These are phyloP conservation scores for Scytalidium sp. DNA, from an alignment of 2,329 filamentous ascomycete species.

Conservation along the genomic window DNA sequence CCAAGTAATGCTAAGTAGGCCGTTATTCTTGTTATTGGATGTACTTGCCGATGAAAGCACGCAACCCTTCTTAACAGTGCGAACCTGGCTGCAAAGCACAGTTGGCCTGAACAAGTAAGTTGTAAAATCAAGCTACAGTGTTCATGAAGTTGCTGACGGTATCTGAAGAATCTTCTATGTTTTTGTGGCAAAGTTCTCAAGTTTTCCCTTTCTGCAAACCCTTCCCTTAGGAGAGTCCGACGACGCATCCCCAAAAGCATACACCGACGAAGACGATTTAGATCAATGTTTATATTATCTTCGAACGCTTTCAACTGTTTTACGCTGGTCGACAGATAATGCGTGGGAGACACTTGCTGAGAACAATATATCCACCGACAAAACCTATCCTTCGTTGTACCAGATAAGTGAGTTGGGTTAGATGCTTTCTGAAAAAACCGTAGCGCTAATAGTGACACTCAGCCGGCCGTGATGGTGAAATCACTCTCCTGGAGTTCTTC, in stretches of 20 bases:
- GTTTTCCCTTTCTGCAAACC: conserved; percentile 49
- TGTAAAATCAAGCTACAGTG: not conserved
- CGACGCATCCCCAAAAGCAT: conserved; percentile 27
- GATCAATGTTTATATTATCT: conserved; percentile 78
- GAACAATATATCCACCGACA: conserved; percentile 49
- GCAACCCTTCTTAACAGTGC: conserved; percentile 73
- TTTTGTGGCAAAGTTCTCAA: conserved; percentile 55
- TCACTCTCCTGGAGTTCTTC: conserved; percentile 66
- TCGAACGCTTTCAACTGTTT: conserved; percentile 68
- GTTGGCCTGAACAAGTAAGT: conserved; percentile 60
- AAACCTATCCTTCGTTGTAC: conserved; percentile 40
- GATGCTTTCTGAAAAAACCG: not conserved
- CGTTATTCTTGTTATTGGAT: conserved; percentile 79
- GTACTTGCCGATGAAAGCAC: conserved; percentile 69
- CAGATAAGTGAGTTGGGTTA: conserved; percentile 47
- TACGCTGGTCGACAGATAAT: conserved; percentile 64
- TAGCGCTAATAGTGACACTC: conserved; percentile 14
- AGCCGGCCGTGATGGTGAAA: conserved; percentile 53
- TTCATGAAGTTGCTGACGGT: conserved; percentile 16
- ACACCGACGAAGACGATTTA: conserved; percentile 62
- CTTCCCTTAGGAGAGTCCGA: conserved; percentile 12
- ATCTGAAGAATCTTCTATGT: conserved; percentile 54
- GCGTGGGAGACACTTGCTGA: conserved; percentile 70
- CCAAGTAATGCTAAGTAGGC: conserved; percentile 73
- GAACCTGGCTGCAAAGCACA: conserved; percentile 73